Evolutionary conservation across 2,329 filamentous ascomycete genomes (phyloP).

Genomic region (Trichoderma breve): DNA sequence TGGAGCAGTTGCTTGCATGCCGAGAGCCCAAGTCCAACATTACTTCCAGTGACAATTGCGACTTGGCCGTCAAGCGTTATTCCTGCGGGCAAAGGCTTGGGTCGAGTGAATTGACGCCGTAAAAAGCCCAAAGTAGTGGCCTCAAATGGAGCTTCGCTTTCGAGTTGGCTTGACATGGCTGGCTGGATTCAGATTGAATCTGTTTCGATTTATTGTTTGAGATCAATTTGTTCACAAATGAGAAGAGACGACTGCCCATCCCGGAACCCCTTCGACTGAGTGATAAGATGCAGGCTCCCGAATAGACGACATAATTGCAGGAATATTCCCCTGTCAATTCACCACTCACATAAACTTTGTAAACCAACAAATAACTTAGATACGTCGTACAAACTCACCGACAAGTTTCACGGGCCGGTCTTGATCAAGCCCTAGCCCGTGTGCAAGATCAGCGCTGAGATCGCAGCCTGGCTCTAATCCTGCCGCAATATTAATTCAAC

Average conservation of each 20-base stretch:
- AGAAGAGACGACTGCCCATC: too few species aligned
- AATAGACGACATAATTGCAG: too few species aligned
- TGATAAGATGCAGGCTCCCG: not conserved
- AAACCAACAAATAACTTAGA: not conserved
- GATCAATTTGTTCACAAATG: not conserved
- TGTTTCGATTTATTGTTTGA: not conserved
- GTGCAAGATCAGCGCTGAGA: not conserved
- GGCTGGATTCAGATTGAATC: not conserved
- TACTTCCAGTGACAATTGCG: constrained; percentile 37
- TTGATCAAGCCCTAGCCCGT: not conserved
- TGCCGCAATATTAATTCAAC: not conserved
- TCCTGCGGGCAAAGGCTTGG: not conserved
- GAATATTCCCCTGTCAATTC: not conserved
- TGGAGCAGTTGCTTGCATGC: constrained; percentile 34
- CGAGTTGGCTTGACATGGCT: constrained; percentile 1
- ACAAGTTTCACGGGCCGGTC: not conserved
- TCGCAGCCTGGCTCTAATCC: not conserved
- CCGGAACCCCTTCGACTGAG: not conserved
- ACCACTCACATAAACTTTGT: not conserved
- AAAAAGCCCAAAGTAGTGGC: not conserved
- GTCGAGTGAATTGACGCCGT: not conserved
- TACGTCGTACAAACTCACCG: not conserved
- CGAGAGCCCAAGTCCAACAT: constrained; percentile 36
- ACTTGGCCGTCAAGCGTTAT: constrained; percentile 19
- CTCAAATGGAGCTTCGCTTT: not conserved